Base-by-base conservation (phyloP, 306 rosid species). In the Cyclanthera cordifolia region DNA sequence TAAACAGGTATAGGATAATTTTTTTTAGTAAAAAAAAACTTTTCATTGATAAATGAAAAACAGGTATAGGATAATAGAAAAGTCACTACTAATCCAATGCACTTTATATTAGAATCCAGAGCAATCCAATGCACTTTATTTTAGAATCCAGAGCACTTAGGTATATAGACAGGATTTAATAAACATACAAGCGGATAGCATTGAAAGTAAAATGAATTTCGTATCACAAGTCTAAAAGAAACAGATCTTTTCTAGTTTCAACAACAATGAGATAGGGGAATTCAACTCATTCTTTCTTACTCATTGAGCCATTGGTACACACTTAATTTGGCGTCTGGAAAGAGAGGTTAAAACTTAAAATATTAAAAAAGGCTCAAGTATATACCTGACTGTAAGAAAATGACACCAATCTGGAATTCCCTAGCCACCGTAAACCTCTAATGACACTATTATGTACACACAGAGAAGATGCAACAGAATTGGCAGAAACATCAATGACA, bases 381-480 rank as follows among this genome's bases (percentile, higher is more conserved):
- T n/a, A 58, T 83, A 93, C 99, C 96, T 90, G 90, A 75, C 75
- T 75, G 77, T 88, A 94, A 68, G 99, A 94, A 86, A 94, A 94
- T 11, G 99, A 94, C 82, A 90, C 99, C 79, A 94, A 69, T 80
- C 99, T 88, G 43, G 99, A 94, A 82, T 94, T 94, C 75, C 99
- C 99, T 16, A 94, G 97, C 99, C 99, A 94, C 55, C 99, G 84
- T 66, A 94, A 77, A 63, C 97, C 99, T 85, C 96, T 85, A 81
- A 94, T 91, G 28, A 73, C 76, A 59, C 87, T 84, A 70, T 74
- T 85, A 77, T 90, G 99, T 56, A 94, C 95, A 49, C 88, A 84
- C 82, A 90, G 85, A 80, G 91, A 88, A 72, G 90, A 83, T 54
- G 99, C 70, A 50, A 94, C 87, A 51, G 96, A 90, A 83, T 88